Base-by-base conservation (phyloP, 108 stramenopile species). In the Phaeodactylum tricornutum region DNA sequence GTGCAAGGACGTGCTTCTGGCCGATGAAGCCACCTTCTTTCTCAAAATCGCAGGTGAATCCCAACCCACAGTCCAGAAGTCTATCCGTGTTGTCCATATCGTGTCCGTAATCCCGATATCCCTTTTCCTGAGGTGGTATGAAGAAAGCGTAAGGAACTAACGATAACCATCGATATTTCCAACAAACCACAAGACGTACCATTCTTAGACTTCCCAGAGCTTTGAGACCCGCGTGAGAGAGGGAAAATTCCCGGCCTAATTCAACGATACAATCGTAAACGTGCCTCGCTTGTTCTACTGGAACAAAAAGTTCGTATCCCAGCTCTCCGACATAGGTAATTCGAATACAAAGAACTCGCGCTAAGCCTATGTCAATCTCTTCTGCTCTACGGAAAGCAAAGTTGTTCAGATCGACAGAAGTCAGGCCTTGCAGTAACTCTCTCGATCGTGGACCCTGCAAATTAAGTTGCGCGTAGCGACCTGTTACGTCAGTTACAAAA, bases 271-370 rank as follows among this genome's bases (percentile, higher is more conserved):
- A 36, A 34, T 83, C 74, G 46, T 83, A 81, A 0, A 87, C 77
- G 31, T 75, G 53, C 21, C 29, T 16, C 14, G 81, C 81, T n/a
- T 56, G 59, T 34, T 83, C 86, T 15, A 40, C 32, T 12, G 86
- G 81, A 44, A 87, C 55, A 58, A 70, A 81, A 3, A 87, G 59
- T 50, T 87, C 86, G 44, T 75, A 87, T 0, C 86, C 86, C 15
- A 83, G 61, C 47, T 87, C 86, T 2, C 86, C 86, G 0, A 87
- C 76, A 55, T 87, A 87, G 28, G 86, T 87, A 28, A 87, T 80
- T 9, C 79, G 50, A 12, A 55, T 53, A 39, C 69, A 69, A 7
- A 72, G 19, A 3, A 54, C 62, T 29, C 71, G 40, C 6, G 75
- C 72, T 0, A 74, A 34, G 6, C 74, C 79, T 34, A 81, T 62